Evolutionary conservation across 208 protist species (phyloP).

Genomic region (Acanthamoeba triangularis): DNA sequence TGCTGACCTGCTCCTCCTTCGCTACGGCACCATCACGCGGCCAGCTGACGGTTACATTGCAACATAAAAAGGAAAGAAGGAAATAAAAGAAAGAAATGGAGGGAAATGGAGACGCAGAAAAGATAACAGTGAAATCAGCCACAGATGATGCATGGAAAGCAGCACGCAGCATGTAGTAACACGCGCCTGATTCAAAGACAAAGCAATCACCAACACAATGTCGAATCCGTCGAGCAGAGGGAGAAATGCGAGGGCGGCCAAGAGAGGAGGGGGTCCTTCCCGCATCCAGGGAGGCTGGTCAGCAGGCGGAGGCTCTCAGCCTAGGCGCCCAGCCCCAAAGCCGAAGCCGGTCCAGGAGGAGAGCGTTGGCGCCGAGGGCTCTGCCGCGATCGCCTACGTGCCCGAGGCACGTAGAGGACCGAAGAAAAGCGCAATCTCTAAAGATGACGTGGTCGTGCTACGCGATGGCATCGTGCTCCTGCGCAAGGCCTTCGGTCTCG

Average conservation of each 20-base stretch:
- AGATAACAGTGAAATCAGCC: too few relatives aligned
- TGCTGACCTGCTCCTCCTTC: background rate
- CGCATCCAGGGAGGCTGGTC: constrained; percentile 36
- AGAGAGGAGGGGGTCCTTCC: background rate
- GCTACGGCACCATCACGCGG: background rate
- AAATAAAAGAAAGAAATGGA: too few relatives aligned
- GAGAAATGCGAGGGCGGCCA: background rate
- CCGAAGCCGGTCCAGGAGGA: background rate
- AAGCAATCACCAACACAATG: too few relatives aligned
- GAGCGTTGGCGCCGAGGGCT: background rate
- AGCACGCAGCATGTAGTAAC: too few relatives aligned
- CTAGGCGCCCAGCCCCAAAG: background rate
- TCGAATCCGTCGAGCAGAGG: background rate
- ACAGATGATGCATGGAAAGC: too few relatives aligned
- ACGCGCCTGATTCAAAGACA: too few relatives aligned
- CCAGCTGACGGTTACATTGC: too few relatives aligned
- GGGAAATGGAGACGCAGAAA: too few relatives aligned
- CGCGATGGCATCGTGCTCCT: background rate
- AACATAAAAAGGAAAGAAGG: too few relatives aligned
- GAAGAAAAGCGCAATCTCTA: background rate
- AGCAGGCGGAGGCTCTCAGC: background rate
- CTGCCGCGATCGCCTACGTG: background rate
- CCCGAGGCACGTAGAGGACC: background rate
- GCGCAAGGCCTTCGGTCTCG: background rate
- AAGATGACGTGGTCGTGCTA: background rate